phyloP scores from a whole-genome alignment of 192 early-diverging fungal genomes.

The Linnemannia zychae region DNA sequence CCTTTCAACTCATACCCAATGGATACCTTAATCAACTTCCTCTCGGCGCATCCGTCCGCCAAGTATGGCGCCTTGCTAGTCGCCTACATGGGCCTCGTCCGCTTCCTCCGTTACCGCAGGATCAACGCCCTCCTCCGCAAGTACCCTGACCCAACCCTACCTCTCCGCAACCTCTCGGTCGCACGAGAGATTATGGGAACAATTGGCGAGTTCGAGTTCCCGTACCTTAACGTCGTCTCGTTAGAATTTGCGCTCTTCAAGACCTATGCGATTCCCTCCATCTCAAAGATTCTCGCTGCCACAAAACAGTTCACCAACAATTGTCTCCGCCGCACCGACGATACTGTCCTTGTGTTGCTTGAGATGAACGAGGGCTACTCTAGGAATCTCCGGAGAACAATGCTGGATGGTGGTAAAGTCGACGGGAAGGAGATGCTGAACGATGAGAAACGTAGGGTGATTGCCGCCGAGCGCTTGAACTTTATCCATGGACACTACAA shows the following conservation, averaged over 20 bases:
- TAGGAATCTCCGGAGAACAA: constrained; percentile 34
- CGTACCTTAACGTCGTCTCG: constrained; percentile 11
- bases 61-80: constrained; percentile 3
- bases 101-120: constrained; percentile 32
- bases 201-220: constrained; percentile 13
- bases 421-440: constrained; percentile 16
- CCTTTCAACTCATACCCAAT: background rate
- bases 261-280: constrained; percentile 55
- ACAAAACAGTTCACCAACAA: constrained; percentile 39
- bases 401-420: background rate
- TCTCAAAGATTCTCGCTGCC: constrained; percentile 46
- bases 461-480: constrained; percentile 50
- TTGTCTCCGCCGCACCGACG: constrained; percentile 42
- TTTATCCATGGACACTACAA: constrained; percentile 56
- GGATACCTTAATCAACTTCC: constrained; percentile 10
- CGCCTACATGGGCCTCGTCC: constrained; percentile 33
- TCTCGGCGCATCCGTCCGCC: background rate
- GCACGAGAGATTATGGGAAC: constrained; percentile 33
- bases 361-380: constrained; percentile 52
- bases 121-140: constrained; percentile 38
- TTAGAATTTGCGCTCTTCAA: constrained; percentile 61
- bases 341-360: constrained; percentile 46
- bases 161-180: constrained; percentile 30
- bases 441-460: constrained; percentile 23
- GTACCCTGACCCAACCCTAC: constrained; percentile 51